Conservation (phyloP, 176 grass and related monocot genomes). For the Ensete glaucum region DNA sequence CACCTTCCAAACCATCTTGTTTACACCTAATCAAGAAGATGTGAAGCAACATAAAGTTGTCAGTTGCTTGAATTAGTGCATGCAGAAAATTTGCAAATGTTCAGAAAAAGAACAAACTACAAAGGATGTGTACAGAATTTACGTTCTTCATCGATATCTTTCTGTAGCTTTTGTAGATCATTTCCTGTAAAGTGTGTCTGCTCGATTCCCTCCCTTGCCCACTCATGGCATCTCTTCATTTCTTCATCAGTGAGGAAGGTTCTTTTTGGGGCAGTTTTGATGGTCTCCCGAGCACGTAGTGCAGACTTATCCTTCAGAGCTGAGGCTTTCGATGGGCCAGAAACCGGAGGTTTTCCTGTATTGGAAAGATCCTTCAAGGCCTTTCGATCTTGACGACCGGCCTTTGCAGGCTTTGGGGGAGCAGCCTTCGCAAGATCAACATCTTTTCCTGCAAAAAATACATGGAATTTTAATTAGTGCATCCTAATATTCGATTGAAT, state of each 20-base stretch:
- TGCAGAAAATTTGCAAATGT: not conserved
- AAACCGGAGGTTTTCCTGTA: constrained; percentile 24
- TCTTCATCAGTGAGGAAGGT: constrained; percentile 38
- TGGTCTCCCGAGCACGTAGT: constrained; percentile 19
- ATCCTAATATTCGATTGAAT: not conserved
- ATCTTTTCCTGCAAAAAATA: constrained; percentile 28
- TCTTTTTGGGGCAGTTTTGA: constrained; percentile 28
- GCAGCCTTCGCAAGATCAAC: constrained; percentile 30
- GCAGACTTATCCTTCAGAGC: constrained; percentile 32
- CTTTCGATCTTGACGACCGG: constrained; percentile 27
- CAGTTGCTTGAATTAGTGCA: not conserved
- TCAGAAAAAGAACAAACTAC: not conserved
- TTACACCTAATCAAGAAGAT: constrained; percentile 30
- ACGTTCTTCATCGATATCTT: constrained; percentile 39
- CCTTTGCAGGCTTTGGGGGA: constrained; percentile 38
- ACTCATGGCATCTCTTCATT: constrained; percentile 39
- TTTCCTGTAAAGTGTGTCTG: constrained; percentile 34
- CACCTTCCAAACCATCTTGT: constrained; percentile 48
- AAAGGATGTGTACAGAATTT: constrained; percentile 3
- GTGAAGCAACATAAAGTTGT: not conserved
- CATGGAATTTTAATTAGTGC: constrained; percentile 12
- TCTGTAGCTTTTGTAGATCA: constrained; percentile 37
- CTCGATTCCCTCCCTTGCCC: constrained; percentile 54
- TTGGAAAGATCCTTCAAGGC: constrained; percentile 52
- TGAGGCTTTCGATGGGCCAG: constrained; percentile 17